Evolutionary conservation across 352 stramenopile genomes (phyloP), one percentile per base, ranked within the genome.

Genomic region (Phytophthora pini): DNA sequence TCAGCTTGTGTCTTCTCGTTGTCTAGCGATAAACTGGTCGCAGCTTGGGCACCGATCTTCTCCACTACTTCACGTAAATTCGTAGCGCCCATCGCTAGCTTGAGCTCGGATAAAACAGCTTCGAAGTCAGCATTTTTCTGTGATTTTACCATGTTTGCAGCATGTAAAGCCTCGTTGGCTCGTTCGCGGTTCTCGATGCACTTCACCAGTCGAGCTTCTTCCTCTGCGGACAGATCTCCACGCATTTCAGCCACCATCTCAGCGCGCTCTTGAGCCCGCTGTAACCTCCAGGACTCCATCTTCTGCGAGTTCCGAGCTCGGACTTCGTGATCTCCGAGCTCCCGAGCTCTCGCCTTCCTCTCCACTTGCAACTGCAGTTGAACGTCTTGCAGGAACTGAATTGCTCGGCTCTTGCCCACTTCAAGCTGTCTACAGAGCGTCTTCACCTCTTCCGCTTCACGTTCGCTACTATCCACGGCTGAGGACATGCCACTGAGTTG

Each of bases 311-410:
- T 95, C 51, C 82, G 74, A 1, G 87, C 85, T 22, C 84, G 85
- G n/a, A 93, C 82, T 43, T 92, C 81, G 46, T 88, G 83, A 44
- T 95, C 83, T 11, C 70, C 79, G 17, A 95, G 80, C 57, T 94
- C 85, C 41, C 85, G 57, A 3, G 80, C 80, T 26, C 87, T 75
- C 3, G 71, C 64, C 45, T 89, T 89, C 12, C 87, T 74, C 38
- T 93, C 87, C 0, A 89, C 38, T 59, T 91, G 80, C 9, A 93
- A 44, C 53, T 95, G 83, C 9, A 89, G 44, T 50, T 95, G 87
- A 11, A 93, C 77, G 51, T 95, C 84, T 65, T 95, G 87, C 4
- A 95, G 65, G 44, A 92, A 88, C 51, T 95, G 87, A 5, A 93
- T 72, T 0, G 83, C 84, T 2, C 71, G 74, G 34, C 72, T 90